These are phyloP conservation scores for Botrytis deweyae DNA, from an alignment of 2,329 filamentous ascomycete species.

Conservation along the genomic window DNA sequence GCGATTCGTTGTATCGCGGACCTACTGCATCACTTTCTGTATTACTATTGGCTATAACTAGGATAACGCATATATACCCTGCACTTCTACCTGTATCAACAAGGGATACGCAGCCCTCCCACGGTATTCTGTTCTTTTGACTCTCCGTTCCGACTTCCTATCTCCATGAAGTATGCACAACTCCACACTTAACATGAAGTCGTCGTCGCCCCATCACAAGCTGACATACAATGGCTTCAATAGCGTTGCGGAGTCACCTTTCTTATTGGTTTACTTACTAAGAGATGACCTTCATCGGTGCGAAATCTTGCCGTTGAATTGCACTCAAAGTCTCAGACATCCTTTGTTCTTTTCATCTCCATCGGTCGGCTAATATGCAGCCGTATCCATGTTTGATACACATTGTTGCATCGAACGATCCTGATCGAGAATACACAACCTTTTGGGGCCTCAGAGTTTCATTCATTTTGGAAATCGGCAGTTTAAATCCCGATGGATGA, in stretches of 20 bases:
- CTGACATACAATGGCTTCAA: constrained; percentile 5
- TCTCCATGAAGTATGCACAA: background rate
- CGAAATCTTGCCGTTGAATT: constrained; percentile 1
- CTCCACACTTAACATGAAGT: background rate
- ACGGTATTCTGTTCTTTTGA: background rate
- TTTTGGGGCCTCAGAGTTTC: background rate
- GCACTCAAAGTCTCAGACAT: constrained; percentile 1
- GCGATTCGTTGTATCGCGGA: background rate
- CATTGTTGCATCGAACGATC: constrained; percentile 8
- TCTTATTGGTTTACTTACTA: background rate
- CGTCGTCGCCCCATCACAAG: constrained; percentile 5
- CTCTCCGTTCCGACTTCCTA: background rate
- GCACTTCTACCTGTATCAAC: background rate
- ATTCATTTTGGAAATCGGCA: constrained; percentile 8
- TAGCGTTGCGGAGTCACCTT: background rate
- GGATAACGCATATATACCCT: constrained; percentile 1
- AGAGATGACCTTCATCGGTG: background rate
- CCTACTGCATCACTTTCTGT: background rate
- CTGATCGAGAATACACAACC: background rate
- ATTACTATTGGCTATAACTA: constrained; percentile 4
- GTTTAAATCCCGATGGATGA: constrained; percentile 4
- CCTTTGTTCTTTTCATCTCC: background rate
- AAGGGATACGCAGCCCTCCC: constrained; percentile 1
- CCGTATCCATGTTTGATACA: background rate
- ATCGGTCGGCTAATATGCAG: constrained; percentile 9